Percentiles rank a stretch among this genome's conserved stretches.
Conservation (phyloP, 73 alveolate genomes). For the Symbiodinium natans region DNA sequence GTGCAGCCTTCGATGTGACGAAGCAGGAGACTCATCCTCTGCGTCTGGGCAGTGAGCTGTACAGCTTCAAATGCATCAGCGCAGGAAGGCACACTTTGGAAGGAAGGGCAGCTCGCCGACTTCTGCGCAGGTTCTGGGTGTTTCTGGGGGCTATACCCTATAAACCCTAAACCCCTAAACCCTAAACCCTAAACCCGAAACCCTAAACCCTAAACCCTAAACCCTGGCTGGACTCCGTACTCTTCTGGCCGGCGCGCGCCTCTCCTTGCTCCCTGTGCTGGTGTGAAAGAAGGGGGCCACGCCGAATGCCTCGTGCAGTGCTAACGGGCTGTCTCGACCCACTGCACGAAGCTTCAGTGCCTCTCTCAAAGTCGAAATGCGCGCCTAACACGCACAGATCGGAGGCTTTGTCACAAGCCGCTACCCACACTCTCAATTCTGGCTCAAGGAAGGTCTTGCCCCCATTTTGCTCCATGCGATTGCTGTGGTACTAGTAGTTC, state of each 20-base stretch:
- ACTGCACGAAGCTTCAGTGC: neutral
- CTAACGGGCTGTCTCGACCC: neutral
- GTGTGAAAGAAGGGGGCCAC: neutral
- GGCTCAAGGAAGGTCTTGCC: no score
- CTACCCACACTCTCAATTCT: neutral
- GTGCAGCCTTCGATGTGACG: no score
- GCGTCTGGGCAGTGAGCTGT: neutral
- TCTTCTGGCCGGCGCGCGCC: no score
- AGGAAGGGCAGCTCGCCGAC: no score
- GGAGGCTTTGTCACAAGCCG: neutral
- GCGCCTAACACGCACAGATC: neutral
- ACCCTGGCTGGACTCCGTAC: no score
- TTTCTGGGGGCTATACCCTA: no score
- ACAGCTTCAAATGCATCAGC: constrained; percentile 6
- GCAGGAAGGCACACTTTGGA: neutral
- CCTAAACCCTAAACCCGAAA: no score
- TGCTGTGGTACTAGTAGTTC: no score
- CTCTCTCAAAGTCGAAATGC: neutral
- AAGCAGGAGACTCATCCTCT: neutral
- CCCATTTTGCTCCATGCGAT: no score
- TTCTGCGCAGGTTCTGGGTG: no score
- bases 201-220: no score
- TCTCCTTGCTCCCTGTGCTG: neutral
- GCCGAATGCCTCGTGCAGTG: neutral
- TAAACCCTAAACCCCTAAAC: no score